phyloP scores from a whole-genome alignment of 2,329 filamentous ascomycete species.

The Alternaria triticina region DNA sequence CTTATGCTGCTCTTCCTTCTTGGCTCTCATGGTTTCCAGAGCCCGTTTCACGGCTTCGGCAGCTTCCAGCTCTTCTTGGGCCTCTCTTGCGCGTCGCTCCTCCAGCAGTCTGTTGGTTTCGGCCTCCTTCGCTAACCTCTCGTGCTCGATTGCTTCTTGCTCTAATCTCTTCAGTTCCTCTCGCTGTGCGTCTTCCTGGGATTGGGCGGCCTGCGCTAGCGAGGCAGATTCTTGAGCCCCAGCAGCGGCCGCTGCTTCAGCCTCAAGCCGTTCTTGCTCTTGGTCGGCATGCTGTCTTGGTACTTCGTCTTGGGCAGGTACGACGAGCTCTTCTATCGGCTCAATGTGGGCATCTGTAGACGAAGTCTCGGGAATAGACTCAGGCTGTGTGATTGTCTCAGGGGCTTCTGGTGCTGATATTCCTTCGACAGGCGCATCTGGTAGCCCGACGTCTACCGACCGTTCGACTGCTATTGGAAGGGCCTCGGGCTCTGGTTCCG shows the following conservation, averaged over 20 bases:
- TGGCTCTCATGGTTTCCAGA: background rate
- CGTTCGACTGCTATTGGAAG: background rate
- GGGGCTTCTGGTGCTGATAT: background rate
- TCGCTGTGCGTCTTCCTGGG: background rate
- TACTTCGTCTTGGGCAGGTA: background rate
- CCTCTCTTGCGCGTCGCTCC: background rate
- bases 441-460: constrained; percentile 9
- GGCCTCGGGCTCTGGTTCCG: background rate
- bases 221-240: background rate
- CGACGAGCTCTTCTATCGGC: background rate
- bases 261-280: constrained; percentile 5
- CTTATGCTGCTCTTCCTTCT: background rate
- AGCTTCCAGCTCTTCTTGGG: constrained; percentile 7
- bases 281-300: background rate
- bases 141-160: constrained; percentile 7
- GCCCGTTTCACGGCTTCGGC: constrained; percentile 2
- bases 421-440: constrained; percentile 4
- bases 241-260: background rate
- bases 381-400: background rate
- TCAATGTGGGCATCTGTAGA: background rate
- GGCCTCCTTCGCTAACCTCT: constrained; percentile 8
- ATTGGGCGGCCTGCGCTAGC: background rate
- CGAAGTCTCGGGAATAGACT: background rate
- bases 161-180: constrained; percentile 7
- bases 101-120: constrained; percentile 2